Base-by-base conservation (phyloP, 495 filamentous ascomycete genomes). In the Aspergillus cristatus region DNA sequence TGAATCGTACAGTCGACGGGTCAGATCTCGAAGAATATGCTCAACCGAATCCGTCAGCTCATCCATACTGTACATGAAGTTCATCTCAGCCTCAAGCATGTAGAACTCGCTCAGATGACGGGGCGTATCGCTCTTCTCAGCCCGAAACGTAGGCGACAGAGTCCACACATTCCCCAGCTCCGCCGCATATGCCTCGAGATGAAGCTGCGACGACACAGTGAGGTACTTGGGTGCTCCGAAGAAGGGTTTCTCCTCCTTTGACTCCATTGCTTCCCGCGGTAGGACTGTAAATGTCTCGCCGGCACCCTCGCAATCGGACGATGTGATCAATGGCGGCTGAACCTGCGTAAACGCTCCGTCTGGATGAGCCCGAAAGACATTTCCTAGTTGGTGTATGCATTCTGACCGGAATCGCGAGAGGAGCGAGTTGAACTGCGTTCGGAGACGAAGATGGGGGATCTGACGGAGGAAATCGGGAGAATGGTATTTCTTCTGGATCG, bases 101-200 rank as follows among this genome's bases (percentile, higher is more conserved):
- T 96, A 97, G 57, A 98, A 98, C 50, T 98, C 91, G 65, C 86
- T 94, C 32, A 97, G 67, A 62, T 98, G 91, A 25, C 93, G 82
- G 12, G 88, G 75, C 5, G 91, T 97, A 58, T 96, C 88, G 55
- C 87, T 95, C 61, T 77, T 84, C 55, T 98, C 91, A 3, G 91
- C 93, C 30, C 91, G 79, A 53, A 98, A 98, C 1, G 86, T 87
- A 12, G 91, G 91, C 7, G 88, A 88, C 14, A 98, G 58, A 3
- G 93, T 82, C 91, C 91, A 98, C 13, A 96, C 93, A 50, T 82
- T 86, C 18, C 83, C 82, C 30, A 96, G 71, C 32, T 89, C 80
- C 37, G 90, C 85, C 2, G 88, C 82, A 40, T 94, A 76, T 17
- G 93, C 88, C 65, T 98, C 91, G 2, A 98, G 71, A 62, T 98